phyloP scores from a whole-genome alignment of 1,284 basidiomycete genomes.

The Sutorius eximius region DNA sequence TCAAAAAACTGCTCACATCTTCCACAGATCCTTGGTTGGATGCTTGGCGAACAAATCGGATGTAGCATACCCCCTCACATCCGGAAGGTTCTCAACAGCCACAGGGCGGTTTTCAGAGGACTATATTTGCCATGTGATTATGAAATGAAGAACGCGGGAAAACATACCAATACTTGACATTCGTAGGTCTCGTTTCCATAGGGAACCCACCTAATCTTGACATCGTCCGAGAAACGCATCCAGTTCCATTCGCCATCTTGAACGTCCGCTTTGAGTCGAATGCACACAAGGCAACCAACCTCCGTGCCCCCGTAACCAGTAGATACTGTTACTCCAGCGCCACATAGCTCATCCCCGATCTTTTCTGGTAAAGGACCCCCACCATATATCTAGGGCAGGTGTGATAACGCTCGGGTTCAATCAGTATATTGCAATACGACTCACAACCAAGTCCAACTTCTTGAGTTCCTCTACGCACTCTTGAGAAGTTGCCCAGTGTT shows the following conservation, averaged over 20 bases:
- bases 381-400: conserved; percentile 6
- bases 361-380: conserved; percentile 22
- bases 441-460: conserved; percentile 12
- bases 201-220: conserved; percentile 25
- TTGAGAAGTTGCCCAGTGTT: conserved; percentile 6
- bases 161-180: conserved; percentile 27
- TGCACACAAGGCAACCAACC: conserved; percentile 8
- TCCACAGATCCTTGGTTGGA: conserved; percentile 32
- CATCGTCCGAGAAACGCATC: conserved; percentile 15
- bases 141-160: background rate
- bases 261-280: background rate
- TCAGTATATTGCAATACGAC: background rate
- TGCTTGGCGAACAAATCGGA: conserved; percentile 30
- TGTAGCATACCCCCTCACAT: conserved; percentile 30
- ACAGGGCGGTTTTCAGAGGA: background rate
- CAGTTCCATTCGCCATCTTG: conserved; percentile 31
- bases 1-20: conserved; percentile 16
- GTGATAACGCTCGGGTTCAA: background rate
- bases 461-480: conserved; percentile 7
- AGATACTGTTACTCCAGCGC: conserved; percentile 17
- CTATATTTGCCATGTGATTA: background rate
- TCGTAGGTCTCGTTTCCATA: conserved; percentile 31
- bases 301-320: conserved; percentile 25
- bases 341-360: conserved; percentile 14
- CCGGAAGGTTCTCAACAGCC: conserved; percentile 31